Percentiles rank a stretch among this genome's conserved stretches.
These are phyloP conservation scores for Pseudogymnoascus sp. DNA, from an alignment of 2,329 filamentous ascomycete genomes.

Conservation along the genomic window DNA sequence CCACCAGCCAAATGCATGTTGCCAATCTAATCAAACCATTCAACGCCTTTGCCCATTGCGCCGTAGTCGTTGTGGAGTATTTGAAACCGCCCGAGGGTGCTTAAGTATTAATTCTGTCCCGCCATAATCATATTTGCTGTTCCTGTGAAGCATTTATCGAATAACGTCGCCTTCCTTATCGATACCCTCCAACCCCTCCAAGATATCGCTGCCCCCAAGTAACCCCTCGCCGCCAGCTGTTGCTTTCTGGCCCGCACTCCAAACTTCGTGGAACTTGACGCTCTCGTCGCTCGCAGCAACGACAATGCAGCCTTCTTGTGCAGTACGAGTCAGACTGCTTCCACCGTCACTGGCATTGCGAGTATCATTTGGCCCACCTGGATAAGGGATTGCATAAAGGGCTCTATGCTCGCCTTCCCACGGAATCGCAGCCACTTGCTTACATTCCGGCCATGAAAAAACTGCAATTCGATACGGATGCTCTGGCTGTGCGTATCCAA, in stretches of 20 bases:
- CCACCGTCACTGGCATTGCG: slow-evolving; percentile 38
- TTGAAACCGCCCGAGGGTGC: neutral
- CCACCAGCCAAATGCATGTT: neutral
- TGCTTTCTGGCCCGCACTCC: slow-evolving; percentile 56
- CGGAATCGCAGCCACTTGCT: slow-evolving; percentile 74
- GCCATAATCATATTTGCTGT: slow-evolving; percentile 1
- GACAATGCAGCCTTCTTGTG: slow-evolving; percentile 74
- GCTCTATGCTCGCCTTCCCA: slow-evolving; percentile 75
- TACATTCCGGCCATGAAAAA: slow-evolving; percentile 89
- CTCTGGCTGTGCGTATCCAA: slow-evolving; percentile 86
- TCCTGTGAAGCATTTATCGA: neutral
- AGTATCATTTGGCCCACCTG: slow-evolving; percentile 45
- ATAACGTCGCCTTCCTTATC: slow-evolving; percentile 50
- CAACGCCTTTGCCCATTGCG: neutral
- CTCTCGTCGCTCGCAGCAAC: slow-evolving; percentile 87
- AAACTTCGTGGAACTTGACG: slow-evolving; percentile 93
- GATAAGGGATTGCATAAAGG: slow-evolving; percentile 81
- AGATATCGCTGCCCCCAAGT: slow-evolving; percentile 74
- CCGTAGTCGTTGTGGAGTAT: neutral
- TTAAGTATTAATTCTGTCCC: neutral
- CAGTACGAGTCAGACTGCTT: slow-evolving; percentile 46
- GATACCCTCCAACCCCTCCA: slow-evolving; percentile 74
- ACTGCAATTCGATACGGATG: slow-evolving; percentile 85
- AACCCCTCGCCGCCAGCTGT: slow-evolving; percentile 48
- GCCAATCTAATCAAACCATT: neutral